These are phyloP conservation scores for Sambucus nigra DNA, from an alignment of 129 eudicot species.

Conservation along the genomic window DNA sequence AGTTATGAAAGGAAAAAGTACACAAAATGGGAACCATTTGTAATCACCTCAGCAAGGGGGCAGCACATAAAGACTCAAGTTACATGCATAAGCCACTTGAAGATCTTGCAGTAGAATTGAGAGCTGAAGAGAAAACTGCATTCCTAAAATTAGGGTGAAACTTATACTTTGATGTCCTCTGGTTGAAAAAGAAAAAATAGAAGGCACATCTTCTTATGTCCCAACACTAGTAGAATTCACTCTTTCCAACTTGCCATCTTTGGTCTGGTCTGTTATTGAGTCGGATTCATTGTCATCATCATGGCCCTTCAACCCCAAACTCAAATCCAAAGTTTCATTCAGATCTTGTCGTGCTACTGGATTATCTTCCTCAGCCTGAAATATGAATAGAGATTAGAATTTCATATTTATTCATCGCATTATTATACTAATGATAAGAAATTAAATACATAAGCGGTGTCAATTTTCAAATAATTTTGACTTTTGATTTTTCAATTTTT, in stretches of 20 bases:
- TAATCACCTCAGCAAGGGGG: conserved; percentile 15
- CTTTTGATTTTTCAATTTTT: too few species aligned
- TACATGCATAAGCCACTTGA: too few species aligned
- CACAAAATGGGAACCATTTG: too few species aligned
- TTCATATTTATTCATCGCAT: too few species aligned
- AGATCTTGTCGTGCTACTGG: conserved; percentile 68
- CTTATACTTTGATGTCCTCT: too few species aligned
- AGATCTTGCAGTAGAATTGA: too few species aligned
- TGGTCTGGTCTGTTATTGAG: conserved; percentile 19
- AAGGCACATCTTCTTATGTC: conserved; percentile 10
- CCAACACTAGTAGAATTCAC: neutral
- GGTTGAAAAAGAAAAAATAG: too few species aligned
- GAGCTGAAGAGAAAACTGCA: conserved; percentile 4
- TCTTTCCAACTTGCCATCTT: conserved; percentile 22
- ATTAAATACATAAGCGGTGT: too few species aligned
- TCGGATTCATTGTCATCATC: conserved; percentile 59
- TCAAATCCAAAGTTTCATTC: conserved; percentile 59
- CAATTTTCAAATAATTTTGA: too few species aligned
- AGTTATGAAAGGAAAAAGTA: too few species aligned
- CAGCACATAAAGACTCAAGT: conserved; percentile 8
- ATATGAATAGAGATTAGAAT: conserved; percentile 1
- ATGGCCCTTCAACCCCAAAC: conserved; percentile 59
- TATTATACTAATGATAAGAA: too few species aligned
- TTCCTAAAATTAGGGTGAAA: too few species aligned
- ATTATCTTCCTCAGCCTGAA: conserved; percentile 38